phyloP scores from a whole-genome alignment of 805 yeast genomes.

The Wickerhamiella azymoides region DNA sequence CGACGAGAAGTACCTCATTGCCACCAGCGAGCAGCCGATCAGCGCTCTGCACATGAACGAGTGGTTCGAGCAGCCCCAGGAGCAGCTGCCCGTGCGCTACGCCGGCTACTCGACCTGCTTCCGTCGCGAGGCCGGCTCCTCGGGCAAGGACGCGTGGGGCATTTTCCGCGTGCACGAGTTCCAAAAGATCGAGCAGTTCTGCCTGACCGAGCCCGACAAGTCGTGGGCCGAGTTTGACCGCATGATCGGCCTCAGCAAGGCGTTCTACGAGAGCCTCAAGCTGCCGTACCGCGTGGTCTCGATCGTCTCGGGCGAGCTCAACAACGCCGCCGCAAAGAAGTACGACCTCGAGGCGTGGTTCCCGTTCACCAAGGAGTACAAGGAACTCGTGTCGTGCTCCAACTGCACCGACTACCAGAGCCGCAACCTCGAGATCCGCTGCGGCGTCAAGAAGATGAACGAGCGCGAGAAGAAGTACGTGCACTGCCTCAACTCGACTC shows the following conservation, averaged over 20 bases:
- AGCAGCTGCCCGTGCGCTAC: conserved; percentile 90
- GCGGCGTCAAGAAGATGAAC: conserved; percentile 91
- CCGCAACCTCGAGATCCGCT: conserved; percentile 95
- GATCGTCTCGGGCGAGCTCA: conserved; percentile 95
- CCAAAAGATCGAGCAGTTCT: conserved; percentile 96
- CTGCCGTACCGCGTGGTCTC: conserved; percentile 96
- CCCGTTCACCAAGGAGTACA: conserved; percentile 98
- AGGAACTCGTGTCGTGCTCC: conserved; percentile 95
- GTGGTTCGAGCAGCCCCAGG: conserved; percentile 96
- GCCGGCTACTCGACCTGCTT: conserved; percentile 98
- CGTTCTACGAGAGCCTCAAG: conserved; percentile 80
- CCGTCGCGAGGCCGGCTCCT: conserved; percentile 99
- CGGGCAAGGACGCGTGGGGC: conserved; percentile 99
- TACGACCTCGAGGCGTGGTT: conserved; percentile 99
- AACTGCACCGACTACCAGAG: conserved; percentile 99
- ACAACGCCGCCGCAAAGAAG: conserved; percentile 98
- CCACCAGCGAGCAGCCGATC: conserved; percentile 98
- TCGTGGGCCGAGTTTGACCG: conserved; percentile 96
- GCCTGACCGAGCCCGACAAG: conserved; percentile 91
- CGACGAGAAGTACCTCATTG: conserved; percentile 94
- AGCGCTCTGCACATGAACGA: conserved; percentile 94
- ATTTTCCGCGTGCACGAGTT: conserved; percentile 97
- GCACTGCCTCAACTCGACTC: conserved; percentile 93
- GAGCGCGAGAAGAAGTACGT: conserved; percentile 95
- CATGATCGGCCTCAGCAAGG: conserved; percentile 86